These are phyloP conservation scores for Noccaea caerulescens DNA, from an alignment of 345 rosid species.

Conservation along the genomic window DNA sequence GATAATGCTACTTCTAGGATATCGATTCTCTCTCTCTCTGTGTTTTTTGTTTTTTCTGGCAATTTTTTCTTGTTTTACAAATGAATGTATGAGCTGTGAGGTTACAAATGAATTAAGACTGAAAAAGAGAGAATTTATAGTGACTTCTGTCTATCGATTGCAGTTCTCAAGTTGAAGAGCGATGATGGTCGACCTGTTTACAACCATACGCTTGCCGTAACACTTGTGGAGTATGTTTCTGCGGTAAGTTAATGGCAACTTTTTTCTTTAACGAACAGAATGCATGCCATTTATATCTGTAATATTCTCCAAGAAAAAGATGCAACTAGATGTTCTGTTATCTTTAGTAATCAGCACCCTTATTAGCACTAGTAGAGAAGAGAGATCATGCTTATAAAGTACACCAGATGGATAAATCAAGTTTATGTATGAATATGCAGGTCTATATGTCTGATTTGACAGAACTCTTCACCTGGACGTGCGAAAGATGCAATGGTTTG, in stretches of 20 bases:
- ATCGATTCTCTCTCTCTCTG: conserved; percentile 2
- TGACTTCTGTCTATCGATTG: neutral
- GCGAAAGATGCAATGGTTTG: conserved; percentile 77
- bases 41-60: too few relatives aligned
- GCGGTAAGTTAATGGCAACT: conserved; percentile 59
- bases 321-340: neutral
- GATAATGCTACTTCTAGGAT: conserved; percentile 1
- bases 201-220: conserved; percentile 84
- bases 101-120: neutral
- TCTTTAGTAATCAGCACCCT: neutral
- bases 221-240: conserved; percentile 88
- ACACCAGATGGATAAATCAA: conserved; percentile 12
- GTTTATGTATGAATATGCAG: conserved; percentile 48
- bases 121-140: neutral
- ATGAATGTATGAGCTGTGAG: neutral
- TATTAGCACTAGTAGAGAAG: conserved; percentile 1
- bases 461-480: conserved; percentile 85
- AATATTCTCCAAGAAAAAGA: neutral
- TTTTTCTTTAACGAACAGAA: neutral
- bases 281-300: neutral
- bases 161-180: conserved; percentile 59
- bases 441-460: conserved; percentile 85
- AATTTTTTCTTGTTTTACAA: too few relatives aligned
- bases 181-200: conserved; percentile 48
- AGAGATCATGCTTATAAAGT: conserved; percentile 1